Percentiles rank a stretch among this genome's conserved stretches.
phyloP scores from a whole-genome alignment of 116 monocot genomes.

The Papilionanthe hybrid region DNA sequence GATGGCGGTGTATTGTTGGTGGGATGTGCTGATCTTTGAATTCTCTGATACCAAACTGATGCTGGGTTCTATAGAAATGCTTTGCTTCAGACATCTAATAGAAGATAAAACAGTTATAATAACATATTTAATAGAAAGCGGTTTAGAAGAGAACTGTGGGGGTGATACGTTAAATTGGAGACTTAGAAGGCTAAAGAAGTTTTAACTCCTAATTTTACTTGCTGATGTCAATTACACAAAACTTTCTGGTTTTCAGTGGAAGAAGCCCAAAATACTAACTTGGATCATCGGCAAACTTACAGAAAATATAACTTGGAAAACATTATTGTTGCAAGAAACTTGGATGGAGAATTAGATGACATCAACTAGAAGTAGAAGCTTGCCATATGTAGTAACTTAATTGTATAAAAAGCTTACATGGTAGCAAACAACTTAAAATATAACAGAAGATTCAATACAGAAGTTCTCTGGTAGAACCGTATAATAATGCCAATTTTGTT shows the following conservation, averaged over 20 bases:
- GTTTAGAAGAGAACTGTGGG: background rate
- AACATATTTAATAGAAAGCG: background rate
- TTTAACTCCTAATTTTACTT: background rate
- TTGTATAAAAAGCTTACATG: background rate
- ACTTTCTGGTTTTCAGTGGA: background rate
- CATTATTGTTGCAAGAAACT: too few relatives aligned
- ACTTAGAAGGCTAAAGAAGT: background rate
- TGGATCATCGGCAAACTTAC: background rate
- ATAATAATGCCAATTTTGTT: background rate
- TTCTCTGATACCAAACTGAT: background rate
- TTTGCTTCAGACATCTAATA: background rate
- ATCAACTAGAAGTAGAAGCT: too few relatives aligned
- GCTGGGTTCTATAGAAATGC: background rate
- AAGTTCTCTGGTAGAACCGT: background rate
- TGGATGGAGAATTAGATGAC: too few relatives aligned
- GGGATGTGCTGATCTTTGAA: background rate
- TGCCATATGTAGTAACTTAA: too few relatives aligned
- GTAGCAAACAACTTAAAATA: background rate
- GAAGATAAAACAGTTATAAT: background rate
- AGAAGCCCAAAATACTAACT: background rate
- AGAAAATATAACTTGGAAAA: too few relatives aligned
- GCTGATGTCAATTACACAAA: background rate
- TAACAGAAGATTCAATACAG: background rate
- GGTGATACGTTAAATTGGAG: background rate
- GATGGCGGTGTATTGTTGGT: background rate